Percentiles rank a stretch among this genome's conserved stretches.
These are phyloP conservation scores for Fereydounia khargensis DNA, from an alignment of 1,284 basidiomycete species.

Conservation along the genomic window DNA sequence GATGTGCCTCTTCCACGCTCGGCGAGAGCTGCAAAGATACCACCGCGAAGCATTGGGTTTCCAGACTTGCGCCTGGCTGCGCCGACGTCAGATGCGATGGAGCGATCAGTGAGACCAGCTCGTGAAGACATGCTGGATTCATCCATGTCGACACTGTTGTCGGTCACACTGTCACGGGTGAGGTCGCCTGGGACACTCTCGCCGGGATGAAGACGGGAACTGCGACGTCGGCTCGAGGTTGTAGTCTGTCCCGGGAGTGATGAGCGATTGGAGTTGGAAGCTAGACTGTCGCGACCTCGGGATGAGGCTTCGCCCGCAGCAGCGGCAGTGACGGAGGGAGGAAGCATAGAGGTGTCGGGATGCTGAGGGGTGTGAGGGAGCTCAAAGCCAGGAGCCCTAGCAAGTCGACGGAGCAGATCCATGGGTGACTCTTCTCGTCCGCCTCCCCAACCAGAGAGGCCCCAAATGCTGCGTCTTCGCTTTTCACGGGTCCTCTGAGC, in stretches of 20 bases:
- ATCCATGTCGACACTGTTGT: conserved; percentile 12
- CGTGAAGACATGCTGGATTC: conserved; percentile 3
- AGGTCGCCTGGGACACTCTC: conserved; percentile 31
- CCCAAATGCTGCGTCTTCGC: conserved; percentile 27
- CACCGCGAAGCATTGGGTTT: conserved; percentile 12
- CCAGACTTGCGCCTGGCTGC: conserved; percentile 21
- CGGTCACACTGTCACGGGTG: conserved; percentile 21
- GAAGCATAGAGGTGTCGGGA: neutral
- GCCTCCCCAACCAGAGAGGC: conserved; percentile 32
- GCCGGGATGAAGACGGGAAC: conserved; percentile 25
- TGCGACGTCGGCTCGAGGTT: neutral
- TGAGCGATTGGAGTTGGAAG: conserved; percentile 6
- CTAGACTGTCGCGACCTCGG: conserved; percentile 8
- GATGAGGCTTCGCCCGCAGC: neutral
- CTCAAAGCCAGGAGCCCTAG: conserved; percentile 27
- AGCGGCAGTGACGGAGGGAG: neutral
- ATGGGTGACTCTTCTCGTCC: conserved; percentile 37
- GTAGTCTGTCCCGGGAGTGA: conserved; percentile 6
- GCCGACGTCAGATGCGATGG: conserved; percentile 18
- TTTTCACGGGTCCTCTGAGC: conserved; percentile 23
- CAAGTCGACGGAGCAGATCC: conserved; percentile 27
- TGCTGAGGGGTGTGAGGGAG: conserved; percentile 17
- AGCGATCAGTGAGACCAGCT: neutral
- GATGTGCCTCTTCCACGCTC: conserved; percentile 12
- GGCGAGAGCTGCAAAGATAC: conserved; percentile 30